These are phyloP conservation scores for Mycena amicta DNA, from an alignment of 768 basidiomycete species.

Conservation along the genomic window DNA sequence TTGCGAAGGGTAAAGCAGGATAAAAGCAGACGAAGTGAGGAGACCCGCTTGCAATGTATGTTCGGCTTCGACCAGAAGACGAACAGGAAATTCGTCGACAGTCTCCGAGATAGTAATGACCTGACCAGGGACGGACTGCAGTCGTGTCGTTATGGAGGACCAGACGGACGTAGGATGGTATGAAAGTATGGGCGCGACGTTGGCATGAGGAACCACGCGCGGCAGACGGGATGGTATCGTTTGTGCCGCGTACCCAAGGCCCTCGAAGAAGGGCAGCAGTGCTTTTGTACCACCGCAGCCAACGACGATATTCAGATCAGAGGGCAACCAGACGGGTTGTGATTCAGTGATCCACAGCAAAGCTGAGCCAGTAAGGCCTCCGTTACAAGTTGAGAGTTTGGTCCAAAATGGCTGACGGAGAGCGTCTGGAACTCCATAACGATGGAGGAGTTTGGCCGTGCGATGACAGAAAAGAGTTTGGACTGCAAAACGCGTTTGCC, in stretches of 20 bases:
- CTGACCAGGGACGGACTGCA: neutral
- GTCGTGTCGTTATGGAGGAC: neutral
- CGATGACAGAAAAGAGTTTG: neutral
- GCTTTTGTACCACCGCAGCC: neutral
- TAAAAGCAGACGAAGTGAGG: neutral
- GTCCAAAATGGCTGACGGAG: neutral
- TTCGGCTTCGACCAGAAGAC: neutral
- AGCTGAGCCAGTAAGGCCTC: neutral
- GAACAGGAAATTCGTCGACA: neutral
- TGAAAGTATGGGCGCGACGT: neutral
- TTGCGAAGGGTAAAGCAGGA: neutral
- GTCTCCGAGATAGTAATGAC: neutral
- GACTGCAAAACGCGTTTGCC: neutral
- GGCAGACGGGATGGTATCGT: neutral
- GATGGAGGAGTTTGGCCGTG: neutral
- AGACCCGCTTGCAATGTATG: neutral
- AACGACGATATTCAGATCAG: neutral
- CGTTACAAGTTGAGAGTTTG: neutral
- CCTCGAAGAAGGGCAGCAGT: neutral
- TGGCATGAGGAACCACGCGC: neutral
- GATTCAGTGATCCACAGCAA: neutral
- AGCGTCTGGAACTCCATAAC: neutral
- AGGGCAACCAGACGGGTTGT: neutral
- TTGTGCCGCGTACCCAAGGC: neutral
- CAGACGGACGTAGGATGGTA: neutral